These are phyloP conservation scores for Penicillium herquei DNA, from an alignment of 495 filamentous ascomycete genomes.

Conservation along the genomic window DNA sequence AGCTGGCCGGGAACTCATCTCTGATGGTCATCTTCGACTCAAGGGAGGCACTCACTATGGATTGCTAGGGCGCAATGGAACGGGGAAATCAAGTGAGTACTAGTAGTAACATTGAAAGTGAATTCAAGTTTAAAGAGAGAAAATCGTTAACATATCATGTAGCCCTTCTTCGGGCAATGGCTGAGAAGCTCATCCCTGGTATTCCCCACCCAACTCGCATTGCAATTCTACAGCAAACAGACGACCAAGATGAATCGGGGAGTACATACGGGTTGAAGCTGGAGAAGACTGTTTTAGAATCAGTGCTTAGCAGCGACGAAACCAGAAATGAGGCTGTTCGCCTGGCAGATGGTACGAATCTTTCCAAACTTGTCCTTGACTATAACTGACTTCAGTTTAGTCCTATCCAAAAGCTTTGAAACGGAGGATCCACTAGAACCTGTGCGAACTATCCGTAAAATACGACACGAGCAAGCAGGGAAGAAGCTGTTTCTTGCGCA, in stretches of 20 bases:
- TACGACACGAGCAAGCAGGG: conserved; percentile 57
- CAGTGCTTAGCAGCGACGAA: conserved; percentile 65
- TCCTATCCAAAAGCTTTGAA: conserved; percentile 46
- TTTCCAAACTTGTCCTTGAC: neutral
- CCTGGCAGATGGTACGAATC: conserved; percentile 54
- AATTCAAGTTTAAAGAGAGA: too few relatives aligned
- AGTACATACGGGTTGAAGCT: conserved; percentile 11
- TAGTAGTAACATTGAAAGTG: too few relatives aligned
- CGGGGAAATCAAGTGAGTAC: conserved; percentile 79
- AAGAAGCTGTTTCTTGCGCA: conserved; percentile 63
- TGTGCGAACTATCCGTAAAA: conserved; percentile 55
- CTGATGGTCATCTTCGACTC: conserved; percentile 64
- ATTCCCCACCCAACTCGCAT: conserved; percentile 68
- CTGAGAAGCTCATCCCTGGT: conserved; percentile 74
- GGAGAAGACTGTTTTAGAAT: conserved; percentile 55
- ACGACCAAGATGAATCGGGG: conserved; percentile 27
- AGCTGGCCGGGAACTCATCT: conserved; percentile 64
- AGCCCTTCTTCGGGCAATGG: conserved; percentile 73
- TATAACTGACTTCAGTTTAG: conserved; percentile 14
- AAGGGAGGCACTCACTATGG: conserved; percentile 72
- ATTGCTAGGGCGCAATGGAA: conserved; percentile 73
- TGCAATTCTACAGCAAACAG: conserved; percentile 71
- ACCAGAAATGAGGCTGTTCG: conserved; percentile 54
- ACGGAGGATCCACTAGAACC: conserved; percentile 53
- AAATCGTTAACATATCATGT: neutral